Percentiles rank a stretch among this genome's conserved stretches.
These are phyloP conservation scores for Warburgia ugandensis DNA, from an alignment of 164 flowering plant genomes.

Conservation along the genomic window DNA sequence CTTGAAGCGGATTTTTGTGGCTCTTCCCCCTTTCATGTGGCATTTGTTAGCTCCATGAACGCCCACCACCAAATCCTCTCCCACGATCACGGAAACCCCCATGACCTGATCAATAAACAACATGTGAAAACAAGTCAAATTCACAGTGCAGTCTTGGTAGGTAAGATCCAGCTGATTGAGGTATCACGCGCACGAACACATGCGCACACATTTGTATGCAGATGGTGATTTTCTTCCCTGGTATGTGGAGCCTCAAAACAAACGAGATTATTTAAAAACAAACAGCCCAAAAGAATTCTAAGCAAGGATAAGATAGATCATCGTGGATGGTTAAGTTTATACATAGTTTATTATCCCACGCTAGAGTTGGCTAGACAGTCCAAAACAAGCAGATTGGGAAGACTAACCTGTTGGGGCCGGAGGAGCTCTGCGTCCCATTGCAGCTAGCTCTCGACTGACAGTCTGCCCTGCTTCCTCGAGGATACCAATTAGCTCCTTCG, in stretches of 20 bases:
- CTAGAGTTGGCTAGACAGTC: too few relatives aligned
- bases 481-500: constrained; percentile 79
- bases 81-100: constrained; percentile 81
- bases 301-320: too few relatives aligned
- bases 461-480: constrained; percentile 97
- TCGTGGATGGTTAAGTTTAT: too few relatives aligned
- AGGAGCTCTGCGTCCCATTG: constrained; percentile 93
- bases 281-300: too few relatives aligned
- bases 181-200: too few relatives aligned
- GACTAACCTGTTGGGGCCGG: constrained; percentile 68
- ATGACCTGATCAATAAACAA: constrained; percentile 29
- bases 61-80: constrained; percentile 60
- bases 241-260: too few relatives aligned
- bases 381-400: too few relatives aligned
- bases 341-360: too few relatives aligned
- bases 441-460: constrained; percentile 75
- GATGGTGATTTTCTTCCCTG: too few relatives aligned
- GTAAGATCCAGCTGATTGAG: too few relatives aligned
- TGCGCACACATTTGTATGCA: too few relatives aligned
- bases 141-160: background rate
- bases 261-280: too few relatives aligned
- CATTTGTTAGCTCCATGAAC: constrained; percentile 41
- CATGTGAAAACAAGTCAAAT: background rate
- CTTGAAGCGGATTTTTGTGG: background rate
- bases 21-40: background rate